Evolutionary conservation across 1,284 basidiomycete genomes (phyloP), one percentile per base, ranked within the genome.

Genomic region (Termitomyces sp.): DNA sequence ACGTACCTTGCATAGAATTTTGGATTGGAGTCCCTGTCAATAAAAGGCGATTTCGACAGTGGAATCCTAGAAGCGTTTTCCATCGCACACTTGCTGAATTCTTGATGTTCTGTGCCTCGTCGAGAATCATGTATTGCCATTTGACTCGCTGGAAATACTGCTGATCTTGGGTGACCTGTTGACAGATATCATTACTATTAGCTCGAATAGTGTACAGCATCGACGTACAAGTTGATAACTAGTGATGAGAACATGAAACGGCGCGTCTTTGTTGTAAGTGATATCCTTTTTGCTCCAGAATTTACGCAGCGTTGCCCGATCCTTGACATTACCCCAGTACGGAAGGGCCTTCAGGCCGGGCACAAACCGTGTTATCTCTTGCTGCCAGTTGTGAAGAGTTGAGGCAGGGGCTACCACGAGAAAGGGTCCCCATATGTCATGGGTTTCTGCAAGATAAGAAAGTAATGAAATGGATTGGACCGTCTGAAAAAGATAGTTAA

Each of bases 121-220:
- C 97, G 11, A 99, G 79, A 54, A 99, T 86, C 97, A 99, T 99
- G 68, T 99, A 99, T 73, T 99, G 97, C 97, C 97, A 99, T 67
- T 95, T 97, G 63, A 99, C 88, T 34, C 91, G 83, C 67, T 97
- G 91, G 71, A 99, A 97, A 72, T 99, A 98, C 66, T 97, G 94
- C 64, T 97, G 95, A 68, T 99, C 97, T 74, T 92, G 91, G 8
- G 94, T 95, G 37, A 97, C 85, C 89, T 92, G 60, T 28, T 43
- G 42, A 21, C 43, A 52, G 18, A 14, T 48, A 38, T 28, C 21
- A 35, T 28, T 31, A 13, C 16, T n/a, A 35, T 14, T 19, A 30
- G 30, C n/a, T 50, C 8, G 7, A 49, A 37, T 13, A 53, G 3
- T 19, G n/a, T n/a, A 1, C 18, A 35, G 26, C 5, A 8, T 28